Percentiles rank a stretch among this genome's conserved stretches.
These are phyloP conservation scores for Yamadazyma olivae DNA, from an alignment of 805 yeast genomes.

Conservation along the genomic window DNA sequence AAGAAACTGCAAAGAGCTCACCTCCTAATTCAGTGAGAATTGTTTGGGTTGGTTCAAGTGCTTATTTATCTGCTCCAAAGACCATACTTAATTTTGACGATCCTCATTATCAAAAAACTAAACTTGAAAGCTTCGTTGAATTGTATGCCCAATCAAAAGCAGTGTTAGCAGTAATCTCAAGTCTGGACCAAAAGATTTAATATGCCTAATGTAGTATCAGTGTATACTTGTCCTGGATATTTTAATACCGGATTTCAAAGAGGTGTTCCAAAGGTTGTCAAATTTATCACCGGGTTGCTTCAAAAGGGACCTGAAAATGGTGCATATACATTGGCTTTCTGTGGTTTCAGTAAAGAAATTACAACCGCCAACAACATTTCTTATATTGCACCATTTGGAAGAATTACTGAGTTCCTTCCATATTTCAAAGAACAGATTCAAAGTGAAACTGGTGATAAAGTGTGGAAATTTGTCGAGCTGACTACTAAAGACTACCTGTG, in stretches of 20 bases:
- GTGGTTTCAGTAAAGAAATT: slow-evolving; percentile 38
- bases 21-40: slow-evolving; percentile 31
- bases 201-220: slow-evolving; percentile 24
- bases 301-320: slow-evolving; percentile 27
- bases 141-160: slow-evolving; percentile 46
- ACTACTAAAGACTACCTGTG: no score
- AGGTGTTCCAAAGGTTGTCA: slow-evolving; percentile 1
- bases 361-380: slow-evolving; percentile 27
- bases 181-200: slow-evolving; percentile 30
- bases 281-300: not conserved
- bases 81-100: slow-evolving; percentile 34
- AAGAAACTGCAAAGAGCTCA: slow-evolving; percentile 24
- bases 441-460: not conserved
- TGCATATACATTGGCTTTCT: slow-evolving; percentile 43
- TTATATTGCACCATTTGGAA: slow-evolving; percentile 38
- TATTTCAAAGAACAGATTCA: not conserved
- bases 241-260: slow-evolving; percentile 33
- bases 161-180: slow-evolving; percentile 31
- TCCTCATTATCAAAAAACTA: slow-evolving; percentile 20
- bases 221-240: slow-evolving; percentile 42
- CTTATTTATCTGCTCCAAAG: slow-evolving; percentile 25
- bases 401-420: slow-evolving; percentile 7
- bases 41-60: slow-evolving; percentile 45
- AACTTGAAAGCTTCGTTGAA: slow-evolving; percentile 12
- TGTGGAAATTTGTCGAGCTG: not conserved